A percentile compares a stretch with the other conserved stretches of the same genome.
Evolutionary conservation across 768 basidiomycete species (phyloP).

Genomic region (Hemileccinum rubropunctum): DNA sequence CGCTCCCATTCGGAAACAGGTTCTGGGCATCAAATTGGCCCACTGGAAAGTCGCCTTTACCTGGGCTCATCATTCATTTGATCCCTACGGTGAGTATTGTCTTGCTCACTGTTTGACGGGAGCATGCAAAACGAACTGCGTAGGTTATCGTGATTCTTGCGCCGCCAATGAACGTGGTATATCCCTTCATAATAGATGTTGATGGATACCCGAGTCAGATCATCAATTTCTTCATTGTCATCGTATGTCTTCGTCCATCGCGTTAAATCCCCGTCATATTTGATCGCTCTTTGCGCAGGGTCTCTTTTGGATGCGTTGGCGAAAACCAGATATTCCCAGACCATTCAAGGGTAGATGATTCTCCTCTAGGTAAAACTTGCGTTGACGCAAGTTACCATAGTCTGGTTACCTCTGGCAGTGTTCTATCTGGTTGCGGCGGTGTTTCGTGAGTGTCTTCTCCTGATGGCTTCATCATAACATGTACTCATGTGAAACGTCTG

Average conservation of each 20-base stretch:
- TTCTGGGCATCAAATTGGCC: constrained; percentile 68
- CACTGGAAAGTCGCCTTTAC: constrained; percentile 53
- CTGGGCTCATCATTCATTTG: constrained; percentile 53
- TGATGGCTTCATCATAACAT: constrained; percentile 21
- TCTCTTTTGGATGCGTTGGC: constrained; percentile 56
- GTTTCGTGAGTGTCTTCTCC: constrained; percentile 41
- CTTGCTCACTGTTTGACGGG: background rate
- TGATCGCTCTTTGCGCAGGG: constrained; percentile 33
- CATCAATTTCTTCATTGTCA: constrained; percentile 53
- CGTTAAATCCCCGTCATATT: constrained; percentile 26
- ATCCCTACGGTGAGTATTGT: constrained; percentile 43
- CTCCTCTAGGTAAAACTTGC: background rate
- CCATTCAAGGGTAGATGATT: constrained; percentile 49
- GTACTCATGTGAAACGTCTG: constrained; percentile 22
- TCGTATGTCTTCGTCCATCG: constrained; percentile 34
- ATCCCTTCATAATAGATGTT: constrained; percentile 61
- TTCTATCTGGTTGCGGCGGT: constrained; percentile 52
- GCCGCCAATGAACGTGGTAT: constrained; percentile 50
- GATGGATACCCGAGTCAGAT: constrained; percentile 50
- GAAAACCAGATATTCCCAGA: constrained; percentile 42
- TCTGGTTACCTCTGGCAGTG: constrained; percentile 53
- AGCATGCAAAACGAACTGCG: constrained; percentile 1
- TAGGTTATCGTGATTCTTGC: constrained; percentile 52
- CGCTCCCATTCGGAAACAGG: constrained; percentile 54
- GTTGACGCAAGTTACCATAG: constrained; percentile 21